Evolutionary conservation across 2,329 filamentous ascomycete species (phyloP), one percentile per base, ranked within the genome.

Genomic region (Ustulina deusta): DNA sequence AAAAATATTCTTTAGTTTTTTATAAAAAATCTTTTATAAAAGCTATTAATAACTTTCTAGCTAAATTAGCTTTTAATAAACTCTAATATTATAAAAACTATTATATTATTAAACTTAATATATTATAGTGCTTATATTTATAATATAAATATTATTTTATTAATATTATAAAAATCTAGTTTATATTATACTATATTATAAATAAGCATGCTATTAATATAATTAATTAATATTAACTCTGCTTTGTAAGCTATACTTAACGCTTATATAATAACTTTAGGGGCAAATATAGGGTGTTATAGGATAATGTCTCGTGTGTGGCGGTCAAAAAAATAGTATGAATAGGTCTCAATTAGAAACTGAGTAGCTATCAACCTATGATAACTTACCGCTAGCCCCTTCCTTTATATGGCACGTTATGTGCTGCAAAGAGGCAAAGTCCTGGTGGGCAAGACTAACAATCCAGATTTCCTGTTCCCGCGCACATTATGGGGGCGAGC

Each of bases 1-100:
- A 20, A 44, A 44, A 44, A 44, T 9, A 20, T 44, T 9, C 17
- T 44, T 20, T 44, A 20, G 9, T 15, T 44, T 44, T 44, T 44
- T 44, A 3, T 20, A 20, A 44, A 6, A 6, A 44, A 15, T 44
- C 11, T 44, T 44, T 44, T 15, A 15, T 11, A 44, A 44, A 44
- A 11, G 9, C 11, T 44, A 44, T 44, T 44, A 44, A 44, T 15
- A 11, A 44, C 40, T 44, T 44, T 44, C n/a, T 44, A 20, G n/a
- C 17, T 44, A 44, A 44, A 44, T 20, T 44, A 9, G 3, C 40
- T 20, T 44, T 44, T 44, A 44, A 44, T 44, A 44, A 44, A 44
- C 40, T 44, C n/a, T 44, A 44, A 44, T 44, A 15, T 15, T 20
- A 44, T 44, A 44, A 20, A 44, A 44, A 44, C 40, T 44, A 44